Conservation (phyloP, 2,329 filamentous ascomycete species). For the Ilyonectria mors-panacis region DNA sequence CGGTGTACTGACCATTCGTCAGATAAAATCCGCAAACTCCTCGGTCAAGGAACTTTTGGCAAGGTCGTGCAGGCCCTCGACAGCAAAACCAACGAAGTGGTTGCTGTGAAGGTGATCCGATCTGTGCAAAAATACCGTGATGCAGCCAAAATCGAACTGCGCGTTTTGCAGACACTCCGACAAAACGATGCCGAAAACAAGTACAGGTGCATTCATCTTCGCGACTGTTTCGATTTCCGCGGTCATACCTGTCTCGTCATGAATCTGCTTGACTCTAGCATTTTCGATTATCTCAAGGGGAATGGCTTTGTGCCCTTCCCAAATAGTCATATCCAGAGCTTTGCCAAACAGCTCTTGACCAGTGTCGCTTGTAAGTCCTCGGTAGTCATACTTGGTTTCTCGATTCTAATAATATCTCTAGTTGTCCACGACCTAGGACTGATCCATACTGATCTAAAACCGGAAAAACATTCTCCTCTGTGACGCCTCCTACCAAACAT, state of each 20-base stretch:
- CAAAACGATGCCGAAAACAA: conserved; percentile 93
- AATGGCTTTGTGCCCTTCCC: conserved; percentile 97
- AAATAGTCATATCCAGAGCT: conserved; percentile 97
- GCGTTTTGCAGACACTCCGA: conserved; percentile 91
- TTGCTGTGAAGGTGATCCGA: conserved; percentile 97
- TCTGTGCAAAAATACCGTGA: conserved; percentile 99
- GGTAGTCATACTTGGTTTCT: neutral
- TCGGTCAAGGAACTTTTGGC: conserved; percentile 97
- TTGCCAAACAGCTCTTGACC: conserved; percentile 94
- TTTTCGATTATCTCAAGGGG: conserved; percentile 97
- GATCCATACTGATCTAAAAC: conserved; percentile 89
- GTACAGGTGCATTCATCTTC: conserved; percentile 95
- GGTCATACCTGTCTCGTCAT: conserved; percentile 94
- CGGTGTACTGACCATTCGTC: conserved; percentile 2
- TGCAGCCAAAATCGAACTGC: conserved; percentile 92
- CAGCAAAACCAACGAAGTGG: conserved; percentile 79
- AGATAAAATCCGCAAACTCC: conserved; percentile 91
- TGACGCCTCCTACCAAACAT: conserved; percentile 76
- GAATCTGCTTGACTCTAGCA: conserved; percentile 89
- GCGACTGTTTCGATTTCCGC: conserved; percentile 97
- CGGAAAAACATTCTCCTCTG: conserved; percentile 79
- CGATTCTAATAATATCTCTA: conserved; percentile 53
- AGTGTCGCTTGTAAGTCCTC: conserved; percentile 92
- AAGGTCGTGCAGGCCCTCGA: conserved; percentile 98
- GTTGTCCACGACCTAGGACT: conserved; percentile 97